Base-by-base conservation (phyloP, 331 rosid genomes). In the Telfairia occidentalis region DNA sequence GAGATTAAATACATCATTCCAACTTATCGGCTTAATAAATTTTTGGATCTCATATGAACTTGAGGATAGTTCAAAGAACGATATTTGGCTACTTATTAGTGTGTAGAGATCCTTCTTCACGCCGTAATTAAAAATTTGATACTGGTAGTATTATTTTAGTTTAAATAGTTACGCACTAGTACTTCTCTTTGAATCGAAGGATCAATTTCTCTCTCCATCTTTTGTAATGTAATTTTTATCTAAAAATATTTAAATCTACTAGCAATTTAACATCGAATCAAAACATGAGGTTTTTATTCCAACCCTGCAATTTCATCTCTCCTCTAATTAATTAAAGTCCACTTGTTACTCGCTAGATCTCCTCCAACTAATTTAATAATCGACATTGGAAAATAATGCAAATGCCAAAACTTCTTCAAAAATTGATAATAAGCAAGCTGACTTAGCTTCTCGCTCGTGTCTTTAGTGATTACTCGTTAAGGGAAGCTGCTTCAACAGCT, bases 401-500 rank as follows among this genome's bases (percentile, higher is more conserved):
- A 30, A 15, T 23, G 42, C 21, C 2, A 0, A 5, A 59, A 30
- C 18, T 28, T 4, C 16, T 21, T 54, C 8, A 9, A 54, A 19
- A 23, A 21, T 34, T 8, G 9, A 1, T 18, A 18, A 34, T 10
- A 48, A 23, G 23, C 40, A 13, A 42, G 50, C 57, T 70, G 26
- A 59, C 16, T 7, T 13, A 19, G 16, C 24, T 49, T 24, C 74
- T 40, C 29, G 34, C 18, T 19, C 66, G 15, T 67, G 55, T 59
- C 15, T 73, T 29, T 77, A 95, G 98, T 5, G 90, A 87, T 29
- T 65, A 9, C 71, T 86, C 85, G 38, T 81, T 95, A 49, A 91
- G 81, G 79, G 92, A 79, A 26, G 92, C 87, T 38, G 98, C 98
- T 58, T 76, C 98, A 46, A 78, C 88, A 52, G 98, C 98, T 70